A percentile compares a stretch with the other conserved stretches of the same genome.
These are phyloP conservation scores for Pichia sp. DNA, from an alignment of 1,139 yeast species.

Conservation along the genomic window DNA sequence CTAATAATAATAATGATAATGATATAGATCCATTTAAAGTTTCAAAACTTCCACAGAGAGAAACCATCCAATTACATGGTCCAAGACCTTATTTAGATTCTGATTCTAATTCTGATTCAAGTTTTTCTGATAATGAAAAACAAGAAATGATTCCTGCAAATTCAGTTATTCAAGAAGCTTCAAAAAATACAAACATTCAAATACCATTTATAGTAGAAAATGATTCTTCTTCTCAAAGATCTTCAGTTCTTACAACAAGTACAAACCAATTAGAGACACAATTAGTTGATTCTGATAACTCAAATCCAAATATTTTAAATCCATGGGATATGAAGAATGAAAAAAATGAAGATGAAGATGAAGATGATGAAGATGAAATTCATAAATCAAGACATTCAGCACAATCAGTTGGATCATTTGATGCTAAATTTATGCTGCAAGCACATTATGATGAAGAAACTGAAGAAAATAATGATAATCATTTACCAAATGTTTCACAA, in stretches of 20 bases:
- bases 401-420: slow-evolving; percentile 14
- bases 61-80: slow-evolving; percentile 7
- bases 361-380: neutral
- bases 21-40: slow-evolving; percentile 3
- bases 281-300: neutral
- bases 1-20: neutral
- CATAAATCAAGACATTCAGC: too few relatives aligned
- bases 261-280: slow-evolving; percentile 2
- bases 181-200: too few relatives aligned
- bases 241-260: slow-evolving; percentile 1
- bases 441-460: neutral
- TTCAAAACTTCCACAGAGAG: slow-evolving; percentile 5
- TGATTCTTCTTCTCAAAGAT: neutral
- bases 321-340: neutral
- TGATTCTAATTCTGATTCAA: slow-evolving; percentile 1
- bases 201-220: neutral
- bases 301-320: neutral
- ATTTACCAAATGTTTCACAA: slow-evolving; percentile 5
- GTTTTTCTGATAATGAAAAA: neutral
- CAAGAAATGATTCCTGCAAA: neutral
- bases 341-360: neutral
- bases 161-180: neutral
- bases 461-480: neutral
- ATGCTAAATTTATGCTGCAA: slow-evolving; percentile 13
- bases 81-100: slow-evolving; percentile 9